Evolutionary conservation across 2,329 filamentous ascomycete species (phyloP).

Genomic region (Clonostachys sp.): DNA sequence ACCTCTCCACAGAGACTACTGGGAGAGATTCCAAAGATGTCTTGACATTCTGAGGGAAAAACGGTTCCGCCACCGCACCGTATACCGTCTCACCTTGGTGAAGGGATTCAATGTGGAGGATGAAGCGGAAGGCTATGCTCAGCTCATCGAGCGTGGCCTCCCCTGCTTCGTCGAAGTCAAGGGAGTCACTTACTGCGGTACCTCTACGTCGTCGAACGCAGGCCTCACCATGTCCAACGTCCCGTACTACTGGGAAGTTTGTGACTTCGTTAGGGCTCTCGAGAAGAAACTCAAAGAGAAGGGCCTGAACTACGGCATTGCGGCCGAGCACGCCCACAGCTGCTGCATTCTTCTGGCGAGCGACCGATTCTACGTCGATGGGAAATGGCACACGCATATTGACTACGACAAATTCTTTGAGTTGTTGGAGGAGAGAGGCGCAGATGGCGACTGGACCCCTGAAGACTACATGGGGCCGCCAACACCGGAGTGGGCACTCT

Average conservation of each 20-base stretch:
- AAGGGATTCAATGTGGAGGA: conserved; percentile 98
- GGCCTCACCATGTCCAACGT: conserved; percentile 97
- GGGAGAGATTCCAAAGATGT: conserved; percentile 91
- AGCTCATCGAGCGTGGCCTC: conserved; percentile 78
- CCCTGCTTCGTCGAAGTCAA: conserved; percentile 95
- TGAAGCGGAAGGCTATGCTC: conserved; percentile 84
- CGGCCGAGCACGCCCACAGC: conserved; percentile 90
- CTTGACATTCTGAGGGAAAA: conserved; percentile 83
- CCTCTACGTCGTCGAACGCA: conserved; percentile 74
- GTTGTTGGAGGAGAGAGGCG: conserved; percentile 64
- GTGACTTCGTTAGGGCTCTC: conserved; percentile 73
- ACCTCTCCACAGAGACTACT: conserved; percentile 92
- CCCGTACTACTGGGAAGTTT: conserved; percentile 89
- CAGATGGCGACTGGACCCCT: conserved; percentile 68
- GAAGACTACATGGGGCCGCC: conserved; percentile 86
- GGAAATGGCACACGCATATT: conserved; percentile 87
- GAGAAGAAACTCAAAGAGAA: conserved; percentile 63
- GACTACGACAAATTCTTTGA: conserved; percentile 88
- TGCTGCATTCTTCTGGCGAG: conserved; percentile 88
- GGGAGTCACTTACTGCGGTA: conserved; percentile 95
- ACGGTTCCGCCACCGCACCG: conserved; percentile 82
- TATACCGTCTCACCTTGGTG: conserved; percentile 91
- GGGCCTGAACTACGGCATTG: conserved; percentile 82
- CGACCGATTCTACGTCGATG: conserved; percentile 70
- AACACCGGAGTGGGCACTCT: conserved; percentile 91